A percentile compares a stretch with the other conserved stretches of the same genome.
phyloP scores from a whole-genome alignment of 2,329 filamentous ascomycete genomes.

The Exophiala dermatitidis region DNA sequence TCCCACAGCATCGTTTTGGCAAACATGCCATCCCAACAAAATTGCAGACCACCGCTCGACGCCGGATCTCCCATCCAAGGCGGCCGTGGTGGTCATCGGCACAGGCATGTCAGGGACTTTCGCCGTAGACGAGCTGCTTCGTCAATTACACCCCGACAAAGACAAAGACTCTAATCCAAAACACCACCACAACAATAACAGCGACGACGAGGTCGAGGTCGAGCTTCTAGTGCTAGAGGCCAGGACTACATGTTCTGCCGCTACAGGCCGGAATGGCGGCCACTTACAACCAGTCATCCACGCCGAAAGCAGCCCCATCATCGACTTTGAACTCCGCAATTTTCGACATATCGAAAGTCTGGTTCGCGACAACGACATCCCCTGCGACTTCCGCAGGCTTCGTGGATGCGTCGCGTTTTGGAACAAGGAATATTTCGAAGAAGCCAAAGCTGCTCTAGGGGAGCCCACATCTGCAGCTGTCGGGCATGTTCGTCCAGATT shows the following conservation, averaged over 20 bases:
- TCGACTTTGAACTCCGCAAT: slow-evolving; percentile 38
- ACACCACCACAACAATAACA: neutral
- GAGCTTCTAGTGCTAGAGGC: slow-evolving; percentile 39
- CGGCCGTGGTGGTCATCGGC: slow-evolving; percentile 34
- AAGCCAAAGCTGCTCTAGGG: slow-evolving; percentile 16
- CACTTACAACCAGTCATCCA: slow-evolving; percentile 32
- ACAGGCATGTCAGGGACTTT: slow-evolving; percentile 36
- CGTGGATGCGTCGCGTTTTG: slow-evolving; percentile 15
- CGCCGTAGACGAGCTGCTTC: slow-evolving; percentile 30
- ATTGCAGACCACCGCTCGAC: slow-evolving; percentile 18
- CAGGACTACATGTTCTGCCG: slow-evolving; percentile 40
- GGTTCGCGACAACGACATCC: neutral
- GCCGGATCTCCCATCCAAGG: slow-evolving; percentile 25
- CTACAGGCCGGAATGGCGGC: slow-evolving; percentile 41
- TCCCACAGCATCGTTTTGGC: slow-evolving; percentile 22
- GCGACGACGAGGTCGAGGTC: neutral
- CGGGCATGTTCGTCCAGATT: too few relatives aligned
- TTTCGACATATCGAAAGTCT: slow-evolving; percentile 10
- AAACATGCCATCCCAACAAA: slow-evolving; percentile 16
- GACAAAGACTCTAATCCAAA: neutral
- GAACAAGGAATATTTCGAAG: slow-evolving; percentile 18
- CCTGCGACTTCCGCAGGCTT: slow-evolving; percentile 16
- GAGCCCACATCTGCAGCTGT: neutral
- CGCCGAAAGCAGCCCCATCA: slow-evolving; percentile 40
- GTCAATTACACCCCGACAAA: neutral